Evolutionary conservation across 306 rosid species (phyloP), one percentile per base, ranked within the genome.

Genomic region (Vigna unguiculata): DNA sequence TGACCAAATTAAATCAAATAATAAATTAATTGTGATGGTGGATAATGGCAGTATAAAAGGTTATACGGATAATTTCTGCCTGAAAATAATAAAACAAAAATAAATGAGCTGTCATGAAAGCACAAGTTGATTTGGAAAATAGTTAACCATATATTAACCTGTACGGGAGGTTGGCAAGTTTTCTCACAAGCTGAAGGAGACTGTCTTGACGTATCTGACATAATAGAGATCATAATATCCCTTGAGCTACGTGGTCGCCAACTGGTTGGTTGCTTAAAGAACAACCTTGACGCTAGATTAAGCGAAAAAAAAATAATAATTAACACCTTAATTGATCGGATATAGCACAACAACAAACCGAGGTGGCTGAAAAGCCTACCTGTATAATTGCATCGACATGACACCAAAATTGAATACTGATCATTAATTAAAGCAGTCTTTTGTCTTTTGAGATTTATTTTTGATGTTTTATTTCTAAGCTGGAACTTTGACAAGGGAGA

Each of bases 371-470:
- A 66, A 70, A 32, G 57, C 55, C 62, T 82, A 96, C 99, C 91
- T 1, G 98, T 84, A 77, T 88, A 92, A 88, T 89, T 96, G 96
- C 96, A 87, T 70, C 97, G 93, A 81, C 96, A 96, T 63, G 97
- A 86, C 21, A 96, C 97, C 97, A 92, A 85, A 81, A 96, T 86
- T 78, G 96, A 95, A 80, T 89, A 96, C 64, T 87, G 93, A 81
- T 91, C 90, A 85, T 89, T 89, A 69, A 59, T 77, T 30, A 72
- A 83, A 74, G 87, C 62, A 78, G 13, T 57, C 71, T 72, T 85
- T 86, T 83, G 76, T 76, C 68, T 75, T 21, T 84, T 90, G 72
- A 81, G 77, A 68, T 38, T 82, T 78, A 86, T 83, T 76, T 81
- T 83, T 45, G 90, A 83, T 69, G 80, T 83, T 57, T 69, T 80